Evolutionary conservation across 768 basidiomycete species (phyloP), one percentile per base, ranked within the genome.

Genomic region (Phaeolepiota aurea): DNA sequence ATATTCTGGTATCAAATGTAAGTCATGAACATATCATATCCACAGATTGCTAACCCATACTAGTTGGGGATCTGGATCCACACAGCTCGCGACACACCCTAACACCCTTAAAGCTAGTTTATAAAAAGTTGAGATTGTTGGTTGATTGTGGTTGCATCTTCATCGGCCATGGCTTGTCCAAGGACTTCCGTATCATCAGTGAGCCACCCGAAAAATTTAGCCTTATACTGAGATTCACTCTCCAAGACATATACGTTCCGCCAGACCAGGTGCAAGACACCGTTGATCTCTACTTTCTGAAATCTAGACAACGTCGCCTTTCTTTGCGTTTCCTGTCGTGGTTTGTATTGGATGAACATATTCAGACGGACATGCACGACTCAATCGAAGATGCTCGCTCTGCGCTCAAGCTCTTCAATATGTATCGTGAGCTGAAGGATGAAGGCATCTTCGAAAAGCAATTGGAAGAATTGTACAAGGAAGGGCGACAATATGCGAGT

Each of bases 181-280:
- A 98, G 56, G 96, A 99, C 58, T 97, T 98, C 65, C 78, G 94
- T 9, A 98, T 94, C 42, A 99, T 98, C 65, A 99, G 94, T 94
- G 50, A 57, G 87, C 37, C 15, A 2, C 30, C 36, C 14, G 13
- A 30, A 15, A 14, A 32, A 31, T 33, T 21, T 14, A 14, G 32
- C 3, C 15, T 18, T 31, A 11, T 23, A 38, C 22, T 28, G 22
- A 33, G 19, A 37, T 14, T 36, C 18, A 21, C 12, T 16, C 25
- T 25, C 12, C 10, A 35, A 98, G 94, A 98, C 58, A 90, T 98
- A 34, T 92, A 84, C 54, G 90, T 99, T 9, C 94, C 94, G 0
- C 90, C 92, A 0, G 81, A 87, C 2, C 93, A 93, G 59, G 92
- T 99, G 34, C 85, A 93, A 44, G 96, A 99, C 56, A 99, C 96